These are phyloP conservation scores for Canavalia gladiata DNA, from an alignment of 306 rosid genomes.

Conservation along the genomic window DNA sequence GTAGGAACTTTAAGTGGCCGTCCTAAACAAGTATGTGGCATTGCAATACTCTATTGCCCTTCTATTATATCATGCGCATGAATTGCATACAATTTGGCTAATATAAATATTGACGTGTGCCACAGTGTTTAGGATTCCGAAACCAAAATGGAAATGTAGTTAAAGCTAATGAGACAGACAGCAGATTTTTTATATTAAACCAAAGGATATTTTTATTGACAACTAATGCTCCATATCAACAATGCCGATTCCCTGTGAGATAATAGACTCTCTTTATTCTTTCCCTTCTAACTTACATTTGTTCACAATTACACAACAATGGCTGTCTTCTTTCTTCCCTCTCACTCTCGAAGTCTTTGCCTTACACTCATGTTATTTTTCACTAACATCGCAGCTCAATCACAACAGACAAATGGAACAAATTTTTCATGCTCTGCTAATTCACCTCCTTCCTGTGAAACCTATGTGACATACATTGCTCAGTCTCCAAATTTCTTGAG, in stretches of 20 bases:
- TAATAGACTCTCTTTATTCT: background rate
- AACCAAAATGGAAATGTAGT: slow-evolving; percentile 2
- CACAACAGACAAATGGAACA: slow-evolving; percentile 46
- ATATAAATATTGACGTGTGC: slow-evolving; percentile 19
- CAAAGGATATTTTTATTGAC: slow-evolving; percentile 38
- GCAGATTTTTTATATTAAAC: slow-evolving; percentile 19
- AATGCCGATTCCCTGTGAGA: background rate
- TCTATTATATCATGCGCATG: slow-evolving; percentile 45
- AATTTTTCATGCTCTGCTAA: slow-evolving; percentile 67
- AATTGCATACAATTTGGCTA: slow-evolving; percentile 29
- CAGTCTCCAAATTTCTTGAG: slow-evolving; percentile 59
- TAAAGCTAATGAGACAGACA: background rate
- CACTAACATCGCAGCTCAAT: slow-evolving; percentile 52
- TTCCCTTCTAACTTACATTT: slow-evolving; percentile 27
- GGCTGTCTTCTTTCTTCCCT: slow-evolving; percentile 35
- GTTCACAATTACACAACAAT: slow-evolving; percentile 51
- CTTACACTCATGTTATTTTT: slow-evolving; percentile 52
- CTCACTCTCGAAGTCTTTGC: slow-evolving; percentile 37
- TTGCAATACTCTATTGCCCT: slow-evolving; percentile 26
- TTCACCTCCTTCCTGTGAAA: slow-evolving; percentile 60
- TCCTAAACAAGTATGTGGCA: slow-evolving; percentile 41
- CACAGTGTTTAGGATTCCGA: slow-evolving; percentile 31
- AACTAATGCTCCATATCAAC: slow-evolving; percentile 31
- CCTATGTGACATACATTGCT: slow-evolving; percentile 73
- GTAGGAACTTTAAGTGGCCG: slow-evolving; percentile 48